Conservation (phyloP, 345 rosid genomes). For the Abelmoschus esculentus region DNA sequence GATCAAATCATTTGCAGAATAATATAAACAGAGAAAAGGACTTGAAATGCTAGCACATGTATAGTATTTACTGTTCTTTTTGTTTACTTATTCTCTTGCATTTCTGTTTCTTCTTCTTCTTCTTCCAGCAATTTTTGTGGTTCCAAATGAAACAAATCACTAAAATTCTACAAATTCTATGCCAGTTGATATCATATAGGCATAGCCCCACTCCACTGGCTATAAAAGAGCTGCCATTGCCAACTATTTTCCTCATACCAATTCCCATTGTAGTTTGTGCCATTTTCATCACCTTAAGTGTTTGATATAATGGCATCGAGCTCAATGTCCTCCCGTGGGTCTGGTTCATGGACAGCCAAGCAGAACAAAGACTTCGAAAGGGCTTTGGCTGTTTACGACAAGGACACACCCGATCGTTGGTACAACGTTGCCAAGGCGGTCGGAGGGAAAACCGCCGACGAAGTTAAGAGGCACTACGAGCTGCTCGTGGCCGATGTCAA, state of each 20-base stretch:
- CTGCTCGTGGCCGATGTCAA: slow-evolving; percentile 67
- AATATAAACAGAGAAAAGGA: slow-evolving; percentile 10
- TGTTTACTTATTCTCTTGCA: neutral
- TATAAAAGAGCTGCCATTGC: slow-evolving; percentile 43
- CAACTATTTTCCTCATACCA: slow-evolving; percentile 36
- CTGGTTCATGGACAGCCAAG: slow-evolving; percentile 68
- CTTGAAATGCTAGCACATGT: neutral
- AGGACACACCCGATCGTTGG: slow-evolving; percentile 98
- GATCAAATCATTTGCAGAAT: neutral
- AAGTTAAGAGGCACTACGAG: slow-evolving; percentile 78
- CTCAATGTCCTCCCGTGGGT: slow-evolving; percentile 69
- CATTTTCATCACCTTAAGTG: too few relatives aligned
- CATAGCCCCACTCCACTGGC: slow-evolving; percentile 17
- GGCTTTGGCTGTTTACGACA: slow-evolving; percentile 84
- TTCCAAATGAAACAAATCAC: slow-evolving; percentile 53
- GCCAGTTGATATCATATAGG: slow-evolving; percentile 26
- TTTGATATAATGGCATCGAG: slow-evolving; percentile 46
- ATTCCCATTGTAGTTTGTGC: slow-evolving; percentile 9
- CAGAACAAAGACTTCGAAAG: slow-evolving; percentile 92
- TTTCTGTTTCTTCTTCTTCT: slow-evolving; percentile 1
- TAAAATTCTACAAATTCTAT: slow-evolving; percentile 19
- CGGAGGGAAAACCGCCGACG: slow-evolving; percentile 77
- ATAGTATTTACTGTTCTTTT: neutral
- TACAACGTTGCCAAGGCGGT: slow-evolving; percentile 84
- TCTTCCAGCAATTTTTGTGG: slow-evolving; percentile 28